Evolutionary conservation across 108 stramenopile species (phyloP), one percentile per base, ranked within the genome.

Genomic region (Cyclotella choctawhatcheeana): DNA sequence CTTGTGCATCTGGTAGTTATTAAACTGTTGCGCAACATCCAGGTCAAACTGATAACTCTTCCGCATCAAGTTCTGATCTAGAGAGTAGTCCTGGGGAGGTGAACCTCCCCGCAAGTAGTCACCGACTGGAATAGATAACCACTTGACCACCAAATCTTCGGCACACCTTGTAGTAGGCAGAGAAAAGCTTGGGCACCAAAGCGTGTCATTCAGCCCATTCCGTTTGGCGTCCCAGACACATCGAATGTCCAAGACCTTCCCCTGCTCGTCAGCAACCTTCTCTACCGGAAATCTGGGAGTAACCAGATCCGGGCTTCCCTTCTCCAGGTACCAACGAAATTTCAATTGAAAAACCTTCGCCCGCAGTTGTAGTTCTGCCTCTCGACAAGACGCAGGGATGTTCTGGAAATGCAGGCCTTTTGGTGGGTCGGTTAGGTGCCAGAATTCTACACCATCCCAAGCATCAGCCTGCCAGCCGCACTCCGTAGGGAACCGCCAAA

Each of bases 401-500:
- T 64, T 64, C 21, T 45, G 44, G 30, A 47, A 44, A 43, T 61
- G 59, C 25, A 45, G 7, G 16, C 63, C 45, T 5, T 8, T 48
- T 16, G 63, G 63, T 24, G 63, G 44, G 7, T 64, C 29, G 5
- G 25, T 30, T 4, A 64, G 63, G 18, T 64, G 63, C 63, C 63
- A 64, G 25, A 48, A 48, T 25, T 47, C 18, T 2, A 64, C 63
- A 5, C 77, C 82, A 58, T 78, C 67, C 5, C 73, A 4, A 14
- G 63, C 64, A 18, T 51, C 64, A 21, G 20, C n/a, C 27, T 34
- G 51, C 47, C 45, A 47, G 6, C 37, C 59, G 24, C 43, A 74
- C 47, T 52, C 66, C 17, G 26, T 18, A 44, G 81, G 81, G 63
- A 76, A 83, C 13, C 67, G 21, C 82, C 82, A 83, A 63, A 69